Evolutionary conservation across 1,284 basidiomycete species (phyloP), one percentile per base, ranked within the genome.

Genomic region (Leccinum subrobustum): DNA sequence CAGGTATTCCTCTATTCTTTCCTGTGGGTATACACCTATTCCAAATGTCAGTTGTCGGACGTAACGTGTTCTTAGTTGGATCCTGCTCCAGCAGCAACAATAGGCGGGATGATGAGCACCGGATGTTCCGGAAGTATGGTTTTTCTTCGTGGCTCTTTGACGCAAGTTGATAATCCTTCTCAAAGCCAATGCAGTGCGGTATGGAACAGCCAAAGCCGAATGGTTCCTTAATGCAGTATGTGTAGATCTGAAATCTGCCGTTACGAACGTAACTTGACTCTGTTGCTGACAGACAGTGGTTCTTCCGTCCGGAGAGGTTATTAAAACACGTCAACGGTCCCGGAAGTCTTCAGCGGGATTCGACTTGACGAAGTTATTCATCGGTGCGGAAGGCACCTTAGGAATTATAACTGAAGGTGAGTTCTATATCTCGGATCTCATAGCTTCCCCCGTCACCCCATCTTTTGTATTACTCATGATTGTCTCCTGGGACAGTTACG

Each of bases 361-460:
- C 58, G 95, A 98, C 69, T 80, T 87, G 1, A 96, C 94, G 1
- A 95, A 96, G 68, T 75, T 98, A 16, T 98, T 98, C 77, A 91
- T 97, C 57, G 95, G 96, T 18, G 92, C 95, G 0, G 96, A 98
- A 72, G 96, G 96, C 1, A 98, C 95, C 0, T 77, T 98, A 25
- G 96, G 96, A 0, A 93, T 98, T 58, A 83, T 98, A 35, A 96
- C 93, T 0, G 95, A 97, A 81, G 87, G 90, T 88, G 61, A 20
- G 72, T 56, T 48, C 20, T 11, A 7, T 37, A 6, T 55, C 25
- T n/a, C n/a, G 12, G 35, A 7, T 53, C 27, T 37, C 35, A 7
- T 39, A 48, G 4, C 14, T 37, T n/a, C 18, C 44, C 27, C 18
- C 44, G 18, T n/a, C 23, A 16, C 35, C 27, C 31, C 29, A 42